phyloP scores from a whole-genome alignment of 129 eudicot species.

The Cynara cardunculus region DNA sequence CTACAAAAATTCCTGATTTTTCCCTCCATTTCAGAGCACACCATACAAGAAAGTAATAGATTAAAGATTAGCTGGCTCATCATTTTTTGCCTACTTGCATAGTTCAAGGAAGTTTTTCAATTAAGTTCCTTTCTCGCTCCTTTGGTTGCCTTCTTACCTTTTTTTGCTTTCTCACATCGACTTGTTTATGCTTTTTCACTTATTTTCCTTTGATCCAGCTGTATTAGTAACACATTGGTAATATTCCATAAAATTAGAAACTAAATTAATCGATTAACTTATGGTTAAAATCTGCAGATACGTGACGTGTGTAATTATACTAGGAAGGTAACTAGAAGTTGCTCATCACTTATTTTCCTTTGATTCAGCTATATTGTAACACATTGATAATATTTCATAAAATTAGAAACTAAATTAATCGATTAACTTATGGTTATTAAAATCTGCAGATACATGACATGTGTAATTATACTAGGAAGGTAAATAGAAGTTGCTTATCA shows the following conservation, averaged over 20 bases:
- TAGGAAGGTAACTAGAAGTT: background rate
- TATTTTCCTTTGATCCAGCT: too few species aligned
- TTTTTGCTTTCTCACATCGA: too few species aligned
- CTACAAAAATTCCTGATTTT: background rate
- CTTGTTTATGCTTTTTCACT: too few species aligned
- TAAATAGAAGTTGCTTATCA: background rate
- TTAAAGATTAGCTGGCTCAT: background rate
- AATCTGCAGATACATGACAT: background rate
- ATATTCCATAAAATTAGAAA: background rate
- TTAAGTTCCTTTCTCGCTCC: background rate
- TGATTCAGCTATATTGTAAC: background rate
- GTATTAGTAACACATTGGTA: background rate
- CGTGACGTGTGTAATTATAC: background rate
- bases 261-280: background rate
- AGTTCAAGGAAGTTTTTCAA: background rate
- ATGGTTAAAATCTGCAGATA: background rate
- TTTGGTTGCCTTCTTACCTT: too few species aligned
- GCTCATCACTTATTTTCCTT: background rate
- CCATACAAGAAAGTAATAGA: background rate
- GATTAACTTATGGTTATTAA: background rate
- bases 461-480: background rate
- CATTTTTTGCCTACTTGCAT: background rate
- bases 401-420: too few species aligned
- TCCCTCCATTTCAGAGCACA: background rate
- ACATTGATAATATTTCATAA: background rate